Conservation (phyloP, 1,139 yeast genomes). For the Trichomonascaceae sp. region DNA sequence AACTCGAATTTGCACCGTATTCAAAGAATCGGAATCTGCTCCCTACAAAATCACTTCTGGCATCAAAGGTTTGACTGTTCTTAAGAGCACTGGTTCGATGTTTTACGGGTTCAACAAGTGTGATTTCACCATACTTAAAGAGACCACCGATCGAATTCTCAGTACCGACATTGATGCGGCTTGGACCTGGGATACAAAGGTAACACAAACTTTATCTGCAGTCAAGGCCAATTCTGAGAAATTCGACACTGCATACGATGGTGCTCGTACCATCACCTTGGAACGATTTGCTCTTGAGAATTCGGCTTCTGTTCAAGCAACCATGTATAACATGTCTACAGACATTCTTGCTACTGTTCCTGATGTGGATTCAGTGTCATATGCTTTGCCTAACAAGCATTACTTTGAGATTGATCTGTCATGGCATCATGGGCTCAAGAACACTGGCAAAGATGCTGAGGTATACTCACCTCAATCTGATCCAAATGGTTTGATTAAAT, state of each 20-base stretch:
- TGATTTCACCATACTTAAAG: constrained; percentile 81
- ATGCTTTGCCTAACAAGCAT: constrained; percentile 84
- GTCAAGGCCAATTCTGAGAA: constrained; percentile 49
- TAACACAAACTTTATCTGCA: constrained; percentile 45
- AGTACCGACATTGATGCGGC: constrained; percentile 79
- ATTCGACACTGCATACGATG: constrained; percentile 55
- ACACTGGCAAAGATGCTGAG: constrained; percentile 56
- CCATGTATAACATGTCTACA: constrained; percentile 87
- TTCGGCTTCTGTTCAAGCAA: constrained; percentile 89
- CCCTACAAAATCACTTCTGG: constrained; percentile 59
- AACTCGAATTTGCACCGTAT: constrained; percentile 55
- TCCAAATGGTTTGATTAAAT: constrained; percentile 86
- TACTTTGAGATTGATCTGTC: constrained; percentile 70
- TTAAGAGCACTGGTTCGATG: constrained; percentile 92
- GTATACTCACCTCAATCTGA: constrained; percentile 85
- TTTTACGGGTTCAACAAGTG: constrained; percentile 81
- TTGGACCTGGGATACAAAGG: constrained; percentile 60
- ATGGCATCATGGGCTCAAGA: constrained; percentile 75
- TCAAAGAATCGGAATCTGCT: constrained; percentile 40
- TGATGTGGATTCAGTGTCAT: constrained; percentile 57
- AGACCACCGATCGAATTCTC: constrained; percentile 75
- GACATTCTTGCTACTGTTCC: constrained; percentile 57
- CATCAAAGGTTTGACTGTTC: constrained; percentile 75
- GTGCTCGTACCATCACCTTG: constrained; percentile 64
- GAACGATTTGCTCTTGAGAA: constrained; percentile 77